Evolutionary conservation across 495 filamentous ascomycete species (phyloP), one percentile per base, ranked within the genome.

Genomic region (Pseudoneurospora amorphoporcata): DNA sequence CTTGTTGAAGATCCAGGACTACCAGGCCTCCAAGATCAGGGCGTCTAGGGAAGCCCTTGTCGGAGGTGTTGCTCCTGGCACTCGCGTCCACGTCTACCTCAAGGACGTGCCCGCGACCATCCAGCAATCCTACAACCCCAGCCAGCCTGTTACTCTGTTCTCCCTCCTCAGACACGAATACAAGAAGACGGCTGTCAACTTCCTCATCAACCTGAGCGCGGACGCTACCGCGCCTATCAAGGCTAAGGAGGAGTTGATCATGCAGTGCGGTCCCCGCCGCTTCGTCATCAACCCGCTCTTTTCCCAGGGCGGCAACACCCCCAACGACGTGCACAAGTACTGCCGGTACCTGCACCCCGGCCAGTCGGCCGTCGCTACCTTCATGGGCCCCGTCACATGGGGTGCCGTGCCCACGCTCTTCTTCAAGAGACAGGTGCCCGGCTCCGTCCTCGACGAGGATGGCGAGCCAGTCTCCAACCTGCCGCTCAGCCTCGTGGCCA

Each of bases 271-370:
- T 35, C 89, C 95, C 17, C 90, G 96, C 47, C 87, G 95, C 45
- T 89, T 97, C 74, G 81, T 93, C 42, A 89, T 97, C 80, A 97
- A 95, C 73, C 94, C 95, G 29, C 82, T 99, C 32, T 98, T 95
- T 85, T 97, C 93, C 3, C 87, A 91, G 75, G 83, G 85, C 14
- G 94, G 93, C 72, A 92, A 89, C 78, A 95, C 94, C 0, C 92
- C 92, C 69, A 99, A 99, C 82, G 90, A 98, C 77, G 93, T 99
- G 14, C 92, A 98, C 84, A 98, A 98, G 80, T 98, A 92, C 84
- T 92, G 95, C 81, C 93, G 96, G 9, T 98, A 89, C 85, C 86
- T 98, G 5, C 92, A 97, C 78, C 94, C 95, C 0, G 94, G 95
- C 5, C 89, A 92, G 77, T 95, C 92, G 14, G 92, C 92, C n/a